Evolutionary conservation across 2,329 filamentous ascomycete genomes (phyloP).

Genomic region (Myriosclerotinia curreyana): DNA sequence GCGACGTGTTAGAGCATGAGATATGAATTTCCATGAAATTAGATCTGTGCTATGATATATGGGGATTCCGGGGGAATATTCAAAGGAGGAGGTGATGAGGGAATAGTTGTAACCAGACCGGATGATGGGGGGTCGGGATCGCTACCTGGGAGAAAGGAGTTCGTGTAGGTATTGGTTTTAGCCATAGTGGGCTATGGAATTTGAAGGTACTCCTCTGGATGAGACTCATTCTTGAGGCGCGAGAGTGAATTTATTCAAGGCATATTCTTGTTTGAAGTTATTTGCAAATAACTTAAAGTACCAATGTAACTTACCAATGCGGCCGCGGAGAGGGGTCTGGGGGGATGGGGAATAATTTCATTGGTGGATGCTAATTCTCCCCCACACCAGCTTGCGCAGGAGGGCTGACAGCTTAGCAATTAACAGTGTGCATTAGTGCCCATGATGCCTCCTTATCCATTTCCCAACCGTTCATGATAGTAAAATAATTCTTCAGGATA

Average conservation of each 20-base stretch:
- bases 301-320: neutral
- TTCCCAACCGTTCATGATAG: neutral
- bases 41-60: conserved; percentile 43
- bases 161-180: conserved; percentile 39
- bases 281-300: neutral
- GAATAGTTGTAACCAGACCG: conserved; percentile 11
- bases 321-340: neutral
- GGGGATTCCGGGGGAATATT: conserved; percentile 12
- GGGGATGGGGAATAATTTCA: neutral
- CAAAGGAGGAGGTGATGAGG: conserved; percentile 19
- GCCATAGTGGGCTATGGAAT: conserved; percentile 15
- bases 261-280: neutral
- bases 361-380: conserved; percentile 16
- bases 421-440: conserved; percentile 1
- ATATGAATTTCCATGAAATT: conserved; percentile 48
- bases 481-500: neutral
- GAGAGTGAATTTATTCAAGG: neutral
- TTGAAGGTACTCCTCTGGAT: neutral
- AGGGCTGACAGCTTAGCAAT: neutral
- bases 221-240: neutral
- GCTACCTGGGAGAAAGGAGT: conserved; percentile 46
- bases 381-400: neutral
- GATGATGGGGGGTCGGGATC: conserved; percentile 41
- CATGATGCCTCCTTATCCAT: neutral
- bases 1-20: conserved; percentile 41